A percentile compares a stretch with the other conserved stretches of the same genome.
Conservation (phyloP, 208 protist species). For the Naegleria fowleri region DNA sequence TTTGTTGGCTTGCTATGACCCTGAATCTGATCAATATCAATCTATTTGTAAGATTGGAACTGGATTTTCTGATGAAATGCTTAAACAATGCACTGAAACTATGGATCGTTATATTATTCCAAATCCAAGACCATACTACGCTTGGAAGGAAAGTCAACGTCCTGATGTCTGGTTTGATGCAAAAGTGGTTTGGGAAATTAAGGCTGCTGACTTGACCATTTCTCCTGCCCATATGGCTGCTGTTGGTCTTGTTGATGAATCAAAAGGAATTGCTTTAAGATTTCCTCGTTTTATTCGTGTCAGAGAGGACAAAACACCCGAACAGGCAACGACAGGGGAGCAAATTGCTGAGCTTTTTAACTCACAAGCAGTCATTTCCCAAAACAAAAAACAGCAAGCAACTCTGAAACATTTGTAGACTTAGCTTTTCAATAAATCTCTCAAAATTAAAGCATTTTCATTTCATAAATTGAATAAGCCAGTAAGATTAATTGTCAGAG, state of each 20-base stretch:
- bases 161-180: slow-evolving; percentile 95
- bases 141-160: slow-evolving; percentile 21
- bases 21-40: slow-evolving; percentile 54
- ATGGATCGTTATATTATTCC: slow-evolving; percentile 53
- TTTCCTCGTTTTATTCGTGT: slow-evolving; percentile 96
- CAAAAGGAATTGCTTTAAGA: slow-evolving; percentile 93
- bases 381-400: not conserved
- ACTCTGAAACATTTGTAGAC: no score
- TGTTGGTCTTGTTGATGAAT: not conserved
- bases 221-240: not conserved
- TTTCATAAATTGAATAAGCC: no score
- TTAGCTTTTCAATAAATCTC: no score
- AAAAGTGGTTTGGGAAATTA: slow-evolving; percentile 95
- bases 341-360: slow-evolving; percentile 59
- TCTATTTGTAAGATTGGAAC: slow-evolving; percentile 96
- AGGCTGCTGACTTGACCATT: slow-evolving; percentile 91
- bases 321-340: slow-evolving; percentile 78
- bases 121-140: not conserved
- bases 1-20: slow-evolving; percentile 71
- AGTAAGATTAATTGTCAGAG: no score
- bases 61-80: slow-evolving; percentile 90
- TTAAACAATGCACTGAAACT: slow-evolving; percentile 55
- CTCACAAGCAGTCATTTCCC: not conserved
- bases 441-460: no score
- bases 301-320: slow-evolving; percentile 91